Evolutionary conservation across 495 filamentous ascomycete genomes (phyloP).

Genomic region (Neurospora sp.): DNA sequence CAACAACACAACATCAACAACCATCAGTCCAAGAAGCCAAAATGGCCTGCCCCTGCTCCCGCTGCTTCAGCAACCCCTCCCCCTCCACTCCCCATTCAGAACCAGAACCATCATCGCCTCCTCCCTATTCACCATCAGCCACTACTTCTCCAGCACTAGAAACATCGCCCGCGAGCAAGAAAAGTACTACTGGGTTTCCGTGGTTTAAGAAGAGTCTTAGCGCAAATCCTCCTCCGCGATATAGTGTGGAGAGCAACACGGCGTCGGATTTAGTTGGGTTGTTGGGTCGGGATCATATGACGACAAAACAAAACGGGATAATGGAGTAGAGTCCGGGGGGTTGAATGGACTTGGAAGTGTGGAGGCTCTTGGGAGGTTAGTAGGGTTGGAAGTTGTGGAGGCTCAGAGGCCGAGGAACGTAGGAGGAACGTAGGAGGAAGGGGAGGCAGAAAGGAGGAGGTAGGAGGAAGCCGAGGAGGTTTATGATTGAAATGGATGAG

Average conservation of each 20-base stretch:
- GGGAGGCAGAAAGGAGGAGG: no score
- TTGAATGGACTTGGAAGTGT: background rate
- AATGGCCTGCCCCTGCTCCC: background rate
- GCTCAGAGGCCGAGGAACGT: no score
- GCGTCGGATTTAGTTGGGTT: background rate
- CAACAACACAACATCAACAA: background rate
- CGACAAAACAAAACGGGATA: background rate
- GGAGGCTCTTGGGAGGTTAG: background rate
- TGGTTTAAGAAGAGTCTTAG: background rate
- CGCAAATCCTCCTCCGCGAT: background rate
- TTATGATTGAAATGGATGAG: no score
- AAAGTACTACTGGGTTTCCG: background rate
- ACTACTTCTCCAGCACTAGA: background rate
- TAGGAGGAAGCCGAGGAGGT: no score
- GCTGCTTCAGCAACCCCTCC: background rate
- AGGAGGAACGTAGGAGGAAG: no score
- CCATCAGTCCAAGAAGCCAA: background rate
- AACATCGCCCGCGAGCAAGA: background rate
- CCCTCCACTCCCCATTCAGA: background rate
- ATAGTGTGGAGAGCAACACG: background rate
- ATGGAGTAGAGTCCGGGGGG: background rate
- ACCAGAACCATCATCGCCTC: background rate
- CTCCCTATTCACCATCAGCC: background rate
- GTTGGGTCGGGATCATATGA: background rate
- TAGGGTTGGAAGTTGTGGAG: background rate